These are phyloP conservation scores for Micractinium conductrix DNA, from an alignment of 139 green algal species.

Conservation along the genomic window DNA sequence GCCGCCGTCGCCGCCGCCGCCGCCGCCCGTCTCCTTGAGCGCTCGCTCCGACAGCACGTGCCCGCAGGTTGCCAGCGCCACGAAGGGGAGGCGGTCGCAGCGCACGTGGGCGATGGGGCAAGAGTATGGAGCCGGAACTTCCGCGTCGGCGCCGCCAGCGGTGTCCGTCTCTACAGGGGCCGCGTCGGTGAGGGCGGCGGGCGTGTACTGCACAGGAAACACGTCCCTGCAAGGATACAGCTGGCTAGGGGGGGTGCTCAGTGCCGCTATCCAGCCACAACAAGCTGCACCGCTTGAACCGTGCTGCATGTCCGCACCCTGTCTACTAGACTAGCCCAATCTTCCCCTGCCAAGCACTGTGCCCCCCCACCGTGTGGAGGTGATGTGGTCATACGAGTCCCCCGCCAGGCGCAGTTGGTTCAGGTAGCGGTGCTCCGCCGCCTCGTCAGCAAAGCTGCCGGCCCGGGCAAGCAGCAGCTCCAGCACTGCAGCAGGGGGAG, in stretches of 20 bases:
- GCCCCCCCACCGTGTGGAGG: constrained; percentile 3
- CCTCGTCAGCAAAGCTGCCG: constrained; percentile 37
- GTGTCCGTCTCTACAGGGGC: not conserved
- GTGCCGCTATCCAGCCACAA: no score
- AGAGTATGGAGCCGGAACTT: not conserved
- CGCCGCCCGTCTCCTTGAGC: not conserved
- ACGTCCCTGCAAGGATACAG: constrained; percentile 44
- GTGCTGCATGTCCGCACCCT: no score
- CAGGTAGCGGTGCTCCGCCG: constrained; percentile 35
- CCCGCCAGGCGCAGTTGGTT: constrained; percentile 45
- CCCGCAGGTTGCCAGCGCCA: constrained; percentile 39
- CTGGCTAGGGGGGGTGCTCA: no score
- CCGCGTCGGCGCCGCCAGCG: constrained; percentile 11
- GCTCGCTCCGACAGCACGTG: constrained; percentile 48
- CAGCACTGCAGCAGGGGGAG: constrained; percentile 43
- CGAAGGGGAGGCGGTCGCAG: constrained; percentile 38
- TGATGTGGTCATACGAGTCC: constrained; percentile 48
- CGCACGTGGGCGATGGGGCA: constrained; percentile 49
- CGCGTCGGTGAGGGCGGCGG: not conserved
- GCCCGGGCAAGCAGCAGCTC: constrained; percentile 51
- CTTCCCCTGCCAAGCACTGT: not conserved
- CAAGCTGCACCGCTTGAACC: not conserved
- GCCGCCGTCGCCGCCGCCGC: not conserved
- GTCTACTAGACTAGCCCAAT: not conserved
- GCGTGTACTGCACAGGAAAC: constrained; percentile 40